phyloP scores from a whole-genome alignment of 192 early-diverging fungal genomes.

The Spizellomyces punctatus region DNA sequence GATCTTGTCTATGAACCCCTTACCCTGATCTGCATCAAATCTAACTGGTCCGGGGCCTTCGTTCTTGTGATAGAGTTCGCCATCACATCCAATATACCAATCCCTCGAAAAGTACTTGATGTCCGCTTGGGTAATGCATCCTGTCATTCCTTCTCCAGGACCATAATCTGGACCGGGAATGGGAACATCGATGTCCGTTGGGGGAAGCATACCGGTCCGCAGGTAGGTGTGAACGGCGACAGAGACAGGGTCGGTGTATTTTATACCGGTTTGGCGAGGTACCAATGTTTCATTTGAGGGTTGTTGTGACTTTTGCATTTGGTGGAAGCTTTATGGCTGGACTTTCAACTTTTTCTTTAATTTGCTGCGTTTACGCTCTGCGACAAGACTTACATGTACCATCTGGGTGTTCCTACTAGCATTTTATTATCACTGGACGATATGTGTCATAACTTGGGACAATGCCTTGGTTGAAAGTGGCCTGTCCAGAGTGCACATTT shows the following conservation, averaged over 20 bases:
- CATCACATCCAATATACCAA: slow-evolving; percentile 28
- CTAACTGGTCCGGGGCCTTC: slow-evolving; percentile 22
- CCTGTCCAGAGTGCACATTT: too few relatives aligned
- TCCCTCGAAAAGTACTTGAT: slow-evolving; percentile 14
- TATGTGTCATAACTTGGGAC: too few relatives aligned
- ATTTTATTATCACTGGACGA: too few relatives aligned
- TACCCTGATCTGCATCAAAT: slow-evolving; percentile 1
- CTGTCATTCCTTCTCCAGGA: slow-evolving; percentile 29
- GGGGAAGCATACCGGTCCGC: slow-evolving; percentile 15
- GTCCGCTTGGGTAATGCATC: slow-evolving; percentile 17
- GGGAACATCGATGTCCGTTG: slow-evolving; percentile 15
- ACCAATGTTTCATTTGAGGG: too few relatives aligned
- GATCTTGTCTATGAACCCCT: neutral
- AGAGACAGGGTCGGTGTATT: slow-evolving; percentile 19
- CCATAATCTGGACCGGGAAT: slow-evolving; percentile 24
- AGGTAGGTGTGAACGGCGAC: slow-evolving; percentile 24
- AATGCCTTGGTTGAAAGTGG: too few relatives aligned
- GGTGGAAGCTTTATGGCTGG: too few relatives aligned
- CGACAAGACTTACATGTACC: too few relatives aligned
- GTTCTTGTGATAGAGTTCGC: slow-evolving; percentile 22
- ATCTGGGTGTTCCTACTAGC: too few relatives aligned
- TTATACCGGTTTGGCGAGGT: too few relatives aligned
- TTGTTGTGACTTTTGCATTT: too few relatives aligned
- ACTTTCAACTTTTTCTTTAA: too few relatives aligned
- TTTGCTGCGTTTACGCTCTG: too few relatives aligned